Evolutionary conservation across 2,329 filamentous ascomycete species (phyloP), one percentile per base, ranked within the genome.

Genomic region (Penicillium vulpinum): DNA sequence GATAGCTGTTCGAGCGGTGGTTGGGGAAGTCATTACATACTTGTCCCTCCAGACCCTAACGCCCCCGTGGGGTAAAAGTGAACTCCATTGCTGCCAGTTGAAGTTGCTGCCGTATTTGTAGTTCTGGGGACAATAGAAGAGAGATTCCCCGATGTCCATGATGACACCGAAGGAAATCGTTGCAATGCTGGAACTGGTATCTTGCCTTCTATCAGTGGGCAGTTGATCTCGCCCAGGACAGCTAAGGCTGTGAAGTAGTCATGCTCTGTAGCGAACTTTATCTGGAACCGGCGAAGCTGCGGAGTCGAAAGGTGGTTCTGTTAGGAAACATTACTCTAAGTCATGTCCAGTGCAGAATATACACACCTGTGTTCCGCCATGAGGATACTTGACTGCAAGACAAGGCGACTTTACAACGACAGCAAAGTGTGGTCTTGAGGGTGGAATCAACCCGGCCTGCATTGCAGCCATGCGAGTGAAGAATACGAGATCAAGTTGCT

Each of bases 351-450:
- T 56, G n/a, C 16, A 18, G 28, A 33, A 49, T 28, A 61, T 62
- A 41, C 57, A 58, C 49, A 60, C 67, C 73, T 73, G 66, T 68
- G 65, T 62, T 66, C 60, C 54, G 64, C 62, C 54, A 54, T 56
- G 62, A 38, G 72, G 73, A 62, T 78, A 80, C 58, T 78, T 78
- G 40, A 80, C 70, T 26, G 78, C 78, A 36, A 80, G 68, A 58
- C 74, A 77, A n/a, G 78, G 78, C 9, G 68, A 65, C 61, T 77
- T 78, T 31, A 79, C 74, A 31, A 80, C 70, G 16, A 80, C 70
- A 11, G 74, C 71, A 49, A 78, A 75, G 7, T 60, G 47, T 21
- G 73, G 64, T 41, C 69, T 76, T 28, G 59, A 54, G 18, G 59
- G 59, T 35, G 54, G 64, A 10, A 40, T 56, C 1, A 64, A 54